A percentile compares a stretch with the other conserved stretches of the same genome.
phyloP scores from a whole-genome alignment of 1,284 basidiomycete genomes.

The Ceratorhiza oryzae-sativae region DNA sequence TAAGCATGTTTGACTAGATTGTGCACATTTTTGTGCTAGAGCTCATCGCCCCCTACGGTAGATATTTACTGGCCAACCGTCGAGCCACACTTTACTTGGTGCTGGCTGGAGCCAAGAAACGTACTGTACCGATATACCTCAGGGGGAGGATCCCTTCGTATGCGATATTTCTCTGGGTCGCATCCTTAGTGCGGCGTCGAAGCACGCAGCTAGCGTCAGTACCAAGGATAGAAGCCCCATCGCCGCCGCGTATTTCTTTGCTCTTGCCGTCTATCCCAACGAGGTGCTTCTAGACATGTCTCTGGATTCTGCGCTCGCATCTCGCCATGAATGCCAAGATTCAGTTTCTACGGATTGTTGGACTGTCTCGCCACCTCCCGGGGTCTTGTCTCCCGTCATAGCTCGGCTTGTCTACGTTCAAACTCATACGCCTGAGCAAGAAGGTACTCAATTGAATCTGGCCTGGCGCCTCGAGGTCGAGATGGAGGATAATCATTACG shows the following conservation, averaged over 20 bases:
- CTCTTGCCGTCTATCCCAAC: slow-evolving; percentile 73
- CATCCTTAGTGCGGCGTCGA: neutral
- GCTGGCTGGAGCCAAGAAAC: slow-evolving; percentile 13
- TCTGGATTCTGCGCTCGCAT: slow-evolving; percentile 57
- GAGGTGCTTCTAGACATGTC: slow-evolving; percentile 59
- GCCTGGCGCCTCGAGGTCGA: slow-evolving; percentile 39
- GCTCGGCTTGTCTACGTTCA: slow-evolving; percentile 41
- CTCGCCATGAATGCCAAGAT: slow-evolving; percentile 50
- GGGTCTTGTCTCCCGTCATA: slow-evolving; percentile 15
- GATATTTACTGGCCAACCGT: slow-evolving; percentile 45
- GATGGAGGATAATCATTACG: slow-evolving; percentile 40
- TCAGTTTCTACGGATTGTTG: slow-evolving; percentile 57
- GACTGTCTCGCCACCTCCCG: slow-evolving; percentile 15
- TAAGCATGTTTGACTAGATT: neutral
- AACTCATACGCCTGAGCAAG: slow-evolving; percentile 3
- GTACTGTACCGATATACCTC: slow-evolving; percentile 14
- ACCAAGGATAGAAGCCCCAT: slow-evolving; percentile 54
- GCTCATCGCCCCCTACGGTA: slow-evolving; percentile 64
- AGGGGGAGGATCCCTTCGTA: slow-evolving; percentile 60
- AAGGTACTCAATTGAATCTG: slow-evolving; percentile 15
- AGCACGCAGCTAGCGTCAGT: slow-evolving; percentile 44
- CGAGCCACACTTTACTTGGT: no score
- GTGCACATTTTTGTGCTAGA: slow-evolving; percentile 40
- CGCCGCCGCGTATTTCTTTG: slow-evolving; percentile 73
- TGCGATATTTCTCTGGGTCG: slow-evolving; percentile 52